Conservation (phyloP, 352 stramenopile genomes). For the Phytophthora fragariae region DNA sequence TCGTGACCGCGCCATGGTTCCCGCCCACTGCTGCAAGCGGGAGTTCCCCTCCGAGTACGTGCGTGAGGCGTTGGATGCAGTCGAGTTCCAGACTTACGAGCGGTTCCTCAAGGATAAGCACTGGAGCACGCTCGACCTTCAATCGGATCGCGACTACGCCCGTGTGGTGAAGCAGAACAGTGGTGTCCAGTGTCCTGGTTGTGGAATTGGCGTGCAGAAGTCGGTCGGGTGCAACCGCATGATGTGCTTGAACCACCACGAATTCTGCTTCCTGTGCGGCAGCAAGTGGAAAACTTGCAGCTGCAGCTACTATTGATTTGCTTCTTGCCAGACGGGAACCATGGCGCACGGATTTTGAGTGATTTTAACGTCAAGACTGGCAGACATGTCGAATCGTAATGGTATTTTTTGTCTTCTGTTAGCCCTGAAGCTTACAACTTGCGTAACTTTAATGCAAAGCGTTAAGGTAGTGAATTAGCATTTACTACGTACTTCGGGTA, state of each 20-base stretch:
- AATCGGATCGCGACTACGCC: conserved; percentile 73
- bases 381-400: background rate
- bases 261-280: conserved; percentile 68
- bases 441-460: too few relatives aligned
- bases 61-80: conserved; percentile 38
- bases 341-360: too few relatives aligned
- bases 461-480: too few relatives aligned
- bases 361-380: background rate
- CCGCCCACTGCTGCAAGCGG: conserved; percentile 75
- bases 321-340: background rate
- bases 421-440: too few relatives aligned
- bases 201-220: conserved; percentile 70
- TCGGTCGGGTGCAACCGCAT: conserved; percentile 66
- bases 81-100: conserved; percentile 52
- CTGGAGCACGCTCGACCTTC: conserved; percentile 52
- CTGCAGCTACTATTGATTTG: conserved; percentile 26
- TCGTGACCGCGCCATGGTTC: conserved; percentile 60
- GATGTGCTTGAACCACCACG: conserved; percentile 61
- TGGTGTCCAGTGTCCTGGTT: conserved; percentile 71
- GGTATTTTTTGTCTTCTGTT: background rate
- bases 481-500: too few relatives aligned
- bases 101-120: conserved; percentile 63
- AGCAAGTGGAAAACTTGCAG: conserved; percentile 51
- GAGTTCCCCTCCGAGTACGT: conserved; percentile 79
- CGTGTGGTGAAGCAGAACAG: conserved; percentile 38